Percentiles rank a stretch among this genome's conserved stretches.
Conservation (phyloP, 257 asterid genomes). For the Solanum lycopersicoides region DNA sequence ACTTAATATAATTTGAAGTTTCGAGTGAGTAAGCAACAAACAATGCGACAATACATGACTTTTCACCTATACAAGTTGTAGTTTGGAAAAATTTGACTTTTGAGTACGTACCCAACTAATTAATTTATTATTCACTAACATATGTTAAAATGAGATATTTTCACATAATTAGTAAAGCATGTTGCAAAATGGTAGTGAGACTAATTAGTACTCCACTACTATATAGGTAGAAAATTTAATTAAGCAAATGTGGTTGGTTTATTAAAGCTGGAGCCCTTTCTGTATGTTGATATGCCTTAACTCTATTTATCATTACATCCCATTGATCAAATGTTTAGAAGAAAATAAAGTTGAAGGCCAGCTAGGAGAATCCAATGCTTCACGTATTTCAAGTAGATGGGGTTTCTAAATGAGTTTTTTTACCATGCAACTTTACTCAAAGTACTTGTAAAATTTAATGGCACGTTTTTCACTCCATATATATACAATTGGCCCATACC, state of each 20-base stretch:
- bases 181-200: neutral
- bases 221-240: neutral
- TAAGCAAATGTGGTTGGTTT: neutral
- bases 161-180: neutral
- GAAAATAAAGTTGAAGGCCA: neutral
- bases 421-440: neutral
- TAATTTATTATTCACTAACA: neutral
- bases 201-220: neutral
- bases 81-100: neutral
- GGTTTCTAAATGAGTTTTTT: neutral
- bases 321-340: neutral
- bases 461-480: neutral
- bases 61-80: neutral
- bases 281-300: neutral
- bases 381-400: neutral
- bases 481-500: neutral
- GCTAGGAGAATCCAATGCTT: slow-evolving; percentile 10
- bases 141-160: neutral
- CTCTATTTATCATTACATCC: neutral
- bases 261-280: neutral
- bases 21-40: neutral
- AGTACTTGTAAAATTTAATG: neutral
- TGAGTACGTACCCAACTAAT: neutral
- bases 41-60: neutral
- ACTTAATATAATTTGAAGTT: neutral